These are phyloP conservation scores for Dentipellis fragilis DNA, from an alignment of 768 basidiomycete genomes.

Conservation along the genomic window DNA sequence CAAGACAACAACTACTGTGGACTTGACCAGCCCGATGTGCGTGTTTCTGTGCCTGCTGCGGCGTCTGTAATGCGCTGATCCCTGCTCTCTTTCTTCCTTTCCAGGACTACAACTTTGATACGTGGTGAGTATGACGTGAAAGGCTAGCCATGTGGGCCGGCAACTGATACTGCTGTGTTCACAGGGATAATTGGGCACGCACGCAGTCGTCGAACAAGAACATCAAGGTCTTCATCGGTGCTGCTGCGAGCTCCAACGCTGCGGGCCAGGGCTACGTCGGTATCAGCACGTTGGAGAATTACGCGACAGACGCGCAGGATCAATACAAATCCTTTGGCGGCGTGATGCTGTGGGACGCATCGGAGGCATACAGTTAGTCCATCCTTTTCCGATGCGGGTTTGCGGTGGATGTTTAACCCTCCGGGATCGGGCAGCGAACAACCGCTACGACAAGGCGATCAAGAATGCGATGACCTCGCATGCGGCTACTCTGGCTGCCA, in stretches of 20 bases:
- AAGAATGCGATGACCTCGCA: neutral
- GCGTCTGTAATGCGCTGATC: neutral
- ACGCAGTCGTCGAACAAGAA: slow-evolving; percentile 45
- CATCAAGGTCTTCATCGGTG: slow-evolving; percentile 61
- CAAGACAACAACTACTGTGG: slow-evolving; percentile 51
- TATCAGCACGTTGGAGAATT: slow-evolving; percentile 33
- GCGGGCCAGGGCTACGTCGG: slow-evolving; percentile 49
- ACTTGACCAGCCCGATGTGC: slow-evolving; percentile 33
- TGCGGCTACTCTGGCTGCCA: neutral
- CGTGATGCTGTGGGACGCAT: slow-evolving; percentile 35
- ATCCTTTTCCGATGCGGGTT: neutral
- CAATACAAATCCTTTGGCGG: slow-evolving; percentile 61
- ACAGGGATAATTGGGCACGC: slow-evolving; percentile 58
- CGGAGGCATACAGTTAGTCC: slow-evolving; percentile 17
- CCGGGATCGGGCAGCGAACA: neutral
- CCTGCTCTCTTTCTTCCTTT: neutral
- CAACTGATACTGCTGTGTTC: neutral
- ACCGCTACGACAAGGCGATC: neutral
- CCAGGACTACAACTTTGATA: slow-evolving; percentile 43
- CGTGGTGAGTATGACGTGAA: slow-evolving; percentile 28
- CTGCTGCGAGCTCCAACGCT: slow-evolving; percentile 46
- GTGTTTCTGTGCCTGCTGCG: slow-evolving; percentile 23
- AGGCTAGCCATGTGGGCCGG: neutral
- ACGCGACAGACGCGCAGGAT: slow-evolving; percentile 39
- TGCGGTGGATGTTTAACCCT: neutral